These are phyloP conservation scores for Vitis rotundifolia DNA, from an alignment of 164 flowering plant species.

Conservation along the genomic window DNA sequence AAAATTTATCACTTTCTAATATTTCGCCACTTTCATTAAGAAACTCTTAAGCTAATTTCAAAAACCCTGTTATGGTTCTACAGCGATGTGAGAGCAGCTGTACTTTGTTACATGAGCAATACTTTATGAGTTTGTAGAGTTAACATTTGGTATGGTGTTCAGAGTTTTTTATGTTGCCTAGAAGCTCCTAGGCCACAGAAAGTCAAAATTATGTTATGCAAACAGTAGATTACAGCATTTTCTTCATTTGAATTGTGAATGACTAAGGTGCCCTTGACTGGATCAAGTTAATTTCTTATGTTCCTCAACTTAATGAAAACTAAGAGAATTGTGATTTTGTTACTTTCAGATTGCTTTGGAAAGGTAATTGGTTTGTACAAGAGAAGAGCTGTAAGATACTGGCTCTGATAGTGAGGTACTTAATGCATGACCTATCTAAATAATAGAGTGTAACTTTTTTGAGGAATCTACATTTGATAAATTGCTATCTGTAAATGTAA, in stretches of 20 bases:
- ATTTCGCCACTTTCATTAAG: too few relatives aligned
- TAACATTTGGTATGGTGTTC: too few relatives aligned
- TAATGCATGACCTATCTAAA: neutral
- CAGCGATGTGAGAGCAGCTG: too few relatives aligned
- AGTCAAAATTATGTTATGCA: too few relatives aligned
- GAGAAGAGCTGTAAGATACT: conserved; percentile 96
- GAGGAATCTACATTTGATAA: neutral
- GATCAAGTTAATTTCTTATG: neutral
- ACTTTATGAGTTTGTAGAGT: too few relatives aligned
- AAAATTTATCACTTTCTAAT: too few relatives aligned
- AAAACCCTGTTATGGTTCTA: too few relatives aligned
- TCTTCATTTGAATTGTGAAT: neutral
- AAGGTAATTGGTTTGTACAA: conserved; percentile 93
- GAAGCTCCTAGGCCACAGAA: too few relatives aligned
- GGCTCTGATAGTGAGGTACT: conserved; percentile 70
- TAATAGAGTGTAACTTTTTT: neutral
- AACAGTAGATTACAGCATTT: neutral
- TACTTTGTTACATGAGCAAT: too few relatives aligned
- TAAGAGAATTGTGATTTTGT: conserved; percentile 10
- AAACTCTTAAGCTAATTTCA: too few relatives aligned
- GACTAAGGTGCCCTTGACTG: neutral
- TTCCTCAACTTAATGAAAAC: conserved; percentile 4
- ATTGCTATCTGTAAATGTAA: neutral
- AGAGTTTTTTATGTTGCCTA: too few relatives aligned
- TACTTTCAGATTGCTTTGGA: conserved; percentile 84